A percentile compares a stretch with the other conserved stretches of the same genome.
Evolutionary conservation across 2,329 filamentous ascomycete species (phyloP).

Genomic region (Trichoderma breve): DNA sequence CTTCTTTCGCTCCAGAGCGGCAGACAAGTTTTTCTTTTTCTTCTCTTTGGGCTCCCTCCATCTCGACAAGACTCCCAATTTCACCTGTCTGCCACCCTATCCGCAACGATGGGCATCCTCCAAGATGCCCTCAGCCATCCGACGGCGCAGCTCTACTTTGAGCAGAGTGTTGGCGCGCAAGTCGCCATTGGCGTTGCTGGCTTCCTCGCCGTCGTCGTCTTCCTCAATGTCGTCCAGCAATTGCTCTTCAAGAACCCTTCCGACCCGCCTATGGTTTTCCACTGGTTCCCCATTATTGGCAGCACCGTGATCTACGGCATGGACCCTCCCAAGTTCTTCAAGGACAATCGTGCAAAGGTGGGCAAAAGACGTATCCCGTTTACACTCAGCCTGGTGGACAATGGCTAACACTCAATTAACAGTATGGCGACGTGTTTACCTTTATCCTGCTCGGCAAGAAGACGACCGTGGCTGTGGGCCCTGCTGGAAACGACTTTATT

Average conservation of each 20-base stretch:
- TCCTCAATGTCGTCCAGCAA: slow-evolving; percentile 78
- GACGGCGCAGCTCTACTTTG: slow-evolving; percentile 48
- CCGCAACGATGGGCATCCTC: slow-evolving; percentile 52
- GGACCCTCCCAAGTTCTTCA: slow-evolving; percentile 87
- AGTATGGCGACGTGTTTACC: slow-evolving; percentile 89
- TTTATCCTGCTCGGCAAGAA: slow-evolving; percentile 86
- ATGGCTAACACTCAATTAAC: slow-evolving; percentile 5
- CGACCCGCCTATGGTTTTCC: slow-evolving; percentile 77
- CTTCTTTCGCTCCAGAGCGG: not conserved
- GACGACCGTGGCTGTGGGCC: slow-evolving; percentile 81
- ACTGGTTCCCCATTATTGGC: slow-evolving; percentile 79
- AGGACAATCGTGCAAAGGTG: slow-evolving; percentile 72
- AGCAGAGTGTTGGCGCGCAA: slow-evolving; percentile 49
- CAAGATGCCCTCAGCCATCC: slow-evolving; percentile 50
- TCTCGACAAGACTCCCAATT: not conserved
- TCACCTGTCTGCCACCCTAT: not conserved
- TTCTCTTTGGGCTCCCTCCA: not conserved
- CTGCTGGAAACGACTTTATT: slow-evolving; percentile 85
- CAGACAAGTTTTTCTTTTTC: not conserved
- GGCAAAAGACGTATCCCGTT: not conserved
- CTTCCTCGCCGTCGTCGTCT: slow-evolving; percentile 55
- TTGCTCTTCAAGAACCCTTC: slow-evolving; percentile 78
- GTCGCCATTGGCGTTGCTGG: slow-evolving; percentile 43
- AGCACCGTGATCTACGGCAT: slow-evolving; percentile 94
- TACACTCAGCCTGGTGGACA: not conserved